phyloP scores from a whole-genome alignment of 2,329 filamentous ascomycete species.

The Microascus cirrosus region DNA sequence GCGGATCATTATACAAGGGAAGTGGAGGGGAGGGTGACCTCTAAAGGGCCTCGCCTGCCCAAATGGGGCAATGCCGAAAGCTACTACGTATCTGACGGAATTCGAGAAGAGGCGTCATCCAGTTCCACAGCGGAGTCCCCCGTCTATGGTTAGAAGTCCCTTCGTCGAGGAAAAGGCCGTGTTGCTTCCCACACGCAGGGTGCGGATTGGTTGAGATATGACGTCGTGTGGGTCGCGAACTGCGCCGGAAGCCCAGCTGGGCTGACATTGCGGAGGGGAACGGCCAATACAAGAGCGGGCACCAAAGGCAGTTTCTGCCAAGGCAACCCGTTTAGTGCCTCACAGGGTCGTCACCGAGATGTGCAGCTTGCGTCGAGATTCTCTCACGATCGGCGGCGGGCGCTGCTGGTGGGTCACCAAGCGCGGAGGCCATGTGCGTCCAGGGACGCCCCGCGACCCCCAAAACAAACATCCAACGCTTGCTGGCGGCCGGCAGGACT shows the following conservation, averaged over 20 bases:
- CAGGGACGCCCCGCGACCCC: too few relatives aligned
- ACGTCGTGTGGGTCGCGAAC: neutral
- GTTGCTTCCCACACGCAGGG: neutral
- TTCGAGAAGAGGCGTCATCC: neutral
- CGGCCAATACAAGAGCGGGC: neutral
- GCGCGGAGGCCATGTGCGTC: too few relatives aligned
- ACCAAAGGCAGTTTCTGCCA: neutral
- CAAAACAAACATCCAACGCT: too few relatives aligned
- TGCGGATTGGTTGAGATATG: neutral
- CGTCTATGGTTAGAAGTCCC: neutral
- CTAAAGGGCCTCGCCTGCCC: neutral
- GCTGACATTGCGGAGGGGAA: neutral
- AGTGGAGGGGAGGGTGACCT: neutral
- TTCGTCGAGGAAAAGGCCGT: neutral
- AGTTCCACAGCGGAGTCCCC: neutral
- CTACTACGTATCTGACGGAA: neutral
- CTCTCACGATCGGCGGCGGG: neutral
- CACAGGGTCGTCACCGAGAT: neutral
- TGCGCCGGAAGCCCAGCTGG: neutral
- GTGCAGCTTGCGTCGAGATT: neutral
- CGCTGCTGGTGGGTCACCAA: too few relatives aligned
- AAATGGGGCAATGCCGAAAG: neutral
- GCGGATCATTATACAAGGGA: neutral
- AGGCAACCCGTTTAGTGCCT: neutral
- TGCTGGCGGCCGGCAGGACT: too few relatives aligned